Conservation (phyloP, 495 filamentous ascomycete species). For the Aspergillus olivimuriae region DNA sequence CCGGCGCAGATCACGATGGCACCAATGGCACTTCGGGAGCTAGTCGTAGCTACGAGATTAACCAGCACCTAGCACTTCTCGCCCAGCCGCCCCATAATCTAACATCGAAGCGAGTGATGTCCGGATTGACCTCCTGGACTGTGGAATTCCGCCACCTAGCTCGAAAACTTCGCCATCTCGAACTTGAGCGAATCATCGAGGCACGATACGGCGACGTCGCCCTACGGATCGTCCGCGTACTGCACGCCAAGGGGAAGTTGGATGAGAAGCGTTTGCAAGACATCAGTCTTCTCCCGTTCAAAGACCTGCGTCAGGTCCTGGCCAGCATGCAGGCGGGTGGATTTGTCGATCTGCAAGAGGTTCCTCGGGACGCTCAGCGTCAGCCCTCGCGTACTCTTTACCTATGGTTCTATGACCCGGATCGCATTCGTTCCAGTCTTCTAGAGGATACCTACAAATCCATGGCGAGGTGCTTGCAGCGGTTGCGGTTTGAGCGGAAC, state of each 20-base stretch:
- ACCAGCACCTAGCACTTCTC: conserved; percentile 72
- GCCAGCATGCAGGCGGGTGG: conserved; percentile 74
- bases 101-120: conserved; percentile 34
- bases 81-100: conserved; percentile 66
- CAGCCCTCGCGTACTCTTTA: conserved; percentile 74
- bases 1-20: conserved; percentile 10
- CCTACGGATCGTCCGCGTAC: conserved; percentile 70
- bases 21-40: conserved; percentile 28
- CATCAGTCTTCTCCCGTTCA: conserved; percentile 68
- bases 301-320: conserved; percentile 74
- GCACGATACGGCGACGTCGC: conserved; percentile 69
- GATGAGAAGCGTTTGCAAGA: conserved; percentile 80
- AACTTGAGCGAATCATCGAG: conserved; percentile 72
- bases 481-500: conserved; percentile 62
- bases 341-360: conserved; percentile 83
- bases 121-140: conserved; percentile 65
- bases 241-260: conserved; percentile 79
- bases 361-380: conserved; percentile 75
- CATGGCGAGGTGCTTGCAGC: conserved; percentile 80
- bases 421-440: conserved; percentile 57
- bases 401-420: conserved; percentile 82
- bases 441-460: conserved; percentile 77
- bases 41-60: conserved; percentile 47
- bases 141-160: conserved; percentile 69
- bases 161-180: conserved; percentile 58